Evolutionary conservation across 257 asterid species (phyloP), one percentile per base, ranked within the genome.

Genomic region (Penstemon newberryi): DNA sequence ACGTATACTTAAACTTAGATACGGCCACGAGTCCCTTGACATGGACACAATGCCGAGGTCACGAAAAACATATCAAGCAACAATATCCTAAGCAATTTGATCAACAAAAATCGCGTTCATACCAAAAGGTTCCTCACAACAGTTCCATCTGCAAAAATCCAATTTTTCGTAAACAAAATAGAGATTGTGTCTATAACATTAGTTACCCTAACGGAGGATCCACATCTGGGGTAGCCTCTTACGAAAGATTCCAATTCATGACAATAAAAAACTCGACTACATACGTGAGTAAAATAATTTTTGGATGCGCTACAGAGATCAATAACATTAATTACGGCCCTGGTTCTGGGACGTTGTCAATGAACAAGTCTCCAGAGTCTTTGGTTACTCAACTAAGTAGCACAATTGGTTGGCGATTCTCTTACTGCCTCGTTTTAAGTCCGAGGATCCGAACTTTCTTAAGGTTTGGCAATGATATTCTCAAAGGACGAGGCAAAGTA

Each of bases 341-440:
- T 4, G 19, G 63, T 57, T 57, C 45, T 7, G 65, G 65, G 5
- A 39, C 41, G 15, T 42, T 36, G 36, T 11, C 65, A n/a, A 40
- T 60, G 65, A 60, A 60, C 15, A 39, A 60, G 9, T 60, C 49
- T 12, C 65, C 36, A 3, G 50, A 60, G 12, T 60, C 65, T 60
- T 39, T 60, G 37, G 41, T 60, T 37, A 12, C 25, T 40, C 65
- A 60, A n/a, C 5, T 60, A 9, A 60, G 37, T 45, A 39, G 37
- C 65, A n/a, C 41, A 13, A 6, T 60, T 12, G 38, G 37, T 39
- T 45, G 37, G 38, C 51, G 62, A 7, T 56, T 56, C 62, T 56
- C 62, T 10, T 56, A 56, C 11, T 56, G 44, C 44, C 38, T 36
- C 12, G 36, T 36, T 56, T 37, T 7, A 10, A 56, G 9, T 15